These are phyloP conservation scores for Boletus rubropictus DNA, from an alignment of 768 basidiomycete genomes.

Conservation along the genomic window DNA sequence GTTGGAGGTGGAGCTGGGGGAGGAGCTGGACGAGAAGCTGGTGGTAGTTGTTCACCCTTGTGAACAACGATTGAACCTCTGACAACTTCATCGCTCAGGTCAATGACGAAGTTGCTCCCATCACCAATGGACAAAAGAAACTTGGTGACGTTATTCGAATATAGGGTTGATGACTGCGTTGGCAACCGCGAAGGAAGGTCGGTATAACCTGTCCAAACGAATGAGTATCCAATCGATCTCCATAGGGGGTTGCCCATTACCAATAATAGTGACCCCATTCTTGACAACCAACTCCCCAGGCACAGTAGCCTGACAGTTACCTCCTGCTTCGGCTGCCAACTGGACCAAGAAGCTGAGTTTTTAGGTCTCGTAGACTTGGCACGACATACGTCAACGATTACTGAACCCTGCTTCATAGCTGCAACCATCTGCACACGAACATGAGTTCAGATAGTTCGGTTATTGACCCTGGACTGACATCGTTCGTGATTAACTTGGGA, in stretches of 20 bases:
- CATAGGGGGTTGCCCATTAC: constrained; percentile 31
- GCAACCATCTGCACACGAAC: constrained; percentile 54
- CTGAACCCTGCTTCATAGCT: constrained; percentile 89
- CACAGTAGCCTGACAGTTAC: constrained; percentile 77
- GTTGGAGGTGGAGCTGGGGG: constrained; percentile 53
- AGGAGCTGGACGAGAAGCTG: constrained; percentile 63
- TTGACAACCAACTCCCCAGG: constrained; percentile 69
- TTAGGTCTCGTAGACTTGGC: not conserved
- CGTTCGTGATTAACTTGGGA: constrained; percentile 75
- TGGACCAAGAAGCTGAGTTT: constrained; percentile 18
- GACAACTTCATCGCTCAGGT: constrained; percentile 79
- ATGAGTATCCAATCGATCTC: constrained; percentile 3
- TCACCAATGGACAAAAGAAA: constrained; percentile 77
- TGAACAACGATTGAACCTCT: constrained; percentile 75
- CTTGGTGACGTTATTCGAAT: constrained; percentile 89
- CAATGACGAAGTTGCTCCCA: constrained; percentile 55
- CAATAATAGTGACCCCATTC: constrained; percentile 78
- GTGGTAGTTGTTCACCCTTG: constrained; percentile 57
- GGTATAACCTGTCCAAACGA: constrained; percentile 53
- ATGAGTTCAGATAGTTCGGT: constrained; percentile 5
- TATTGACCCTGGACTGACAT: constrained; percentile 29
- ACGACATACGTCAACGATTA: constrained; percentile 61
- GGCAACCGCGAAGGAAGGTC: constrained; percentile 85
- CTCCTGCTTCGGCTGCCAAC: constrained; percentile 79
- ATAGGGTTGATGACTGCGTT: constrained; percentile 83